phyloP scores from a whole-genome alignment of 805 yeast genomes.

The Pichia manshurica region DNA sequence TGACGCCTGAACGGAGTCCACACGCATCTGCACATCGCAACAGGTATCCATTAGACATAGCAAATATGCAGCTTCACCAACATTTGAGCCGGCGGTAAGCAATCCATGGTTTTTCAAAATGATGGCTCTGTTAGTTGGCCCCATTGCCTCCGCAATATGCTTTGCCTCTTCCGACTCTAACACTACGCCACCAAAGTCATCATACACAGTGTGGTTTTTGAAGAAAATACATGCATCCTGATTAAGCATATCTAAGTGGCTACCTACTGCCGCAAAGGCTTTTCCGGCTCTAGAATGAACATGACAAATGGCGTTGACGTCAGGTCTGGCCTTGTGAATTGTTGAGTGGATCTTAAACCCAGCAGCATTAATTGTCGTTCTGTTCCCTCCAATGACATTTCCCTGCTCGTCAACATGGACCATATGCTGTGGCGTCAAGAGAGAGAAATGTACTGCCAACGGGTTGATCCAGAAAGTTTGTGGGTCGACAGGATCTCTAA shows the following conservation, averaged over 20 bases:
- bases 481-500: slow-evolving; percentile 76
- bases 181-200: slow-evolving; percentile 75
- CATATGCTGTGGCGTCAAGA: slow-evolving; percentile 55
- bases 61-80: slow-evolving; percentile 51
- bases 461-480: slow-evolving; percentile 87
- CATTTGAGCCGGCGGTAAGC: slow-evolving; percentile 61
- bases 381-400: slow-evolving; percentile 52
- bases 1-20: slow-evolving; percentile 3
- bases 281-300: slow-evolving; percentile 62
- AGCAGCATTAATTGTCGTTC: slow-evolving; percentile 50
- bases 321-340: slow-evolving; percentile 62
- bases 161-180: slow-evolving; percentile 58
- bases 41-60: slow-evolving; percentile 1
- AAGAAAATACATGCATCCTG: slow-evolving; percentile 72
- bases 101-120: slow-evolving; percentile 72
- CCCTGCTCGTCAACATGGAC: slow-evolving; percentile 61
- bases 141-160: slow-evolving; percentile 55
- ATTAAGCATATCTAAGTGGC: slow-evolving; percentile 68
- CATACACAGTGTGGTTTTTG: slow-evolving; percentile 59
- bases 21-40: slow-evolving; percentile 5
- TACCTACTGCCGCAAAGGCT: slow-evolving; percentile 59
- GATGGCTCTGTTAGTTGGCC: slow-evolving; percentile 45
- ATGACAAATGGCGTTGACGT: slow-evolving; percentile 67
- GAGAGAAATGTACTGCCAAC: slow-evolving; percentile 66
- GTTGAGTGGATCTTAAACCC: slow-evolving; percentile 69